Base-by-base conservation (phyloP, 768 basidiomycete genomes). In the Lanmaoa pseudosensibilis region DNA sequence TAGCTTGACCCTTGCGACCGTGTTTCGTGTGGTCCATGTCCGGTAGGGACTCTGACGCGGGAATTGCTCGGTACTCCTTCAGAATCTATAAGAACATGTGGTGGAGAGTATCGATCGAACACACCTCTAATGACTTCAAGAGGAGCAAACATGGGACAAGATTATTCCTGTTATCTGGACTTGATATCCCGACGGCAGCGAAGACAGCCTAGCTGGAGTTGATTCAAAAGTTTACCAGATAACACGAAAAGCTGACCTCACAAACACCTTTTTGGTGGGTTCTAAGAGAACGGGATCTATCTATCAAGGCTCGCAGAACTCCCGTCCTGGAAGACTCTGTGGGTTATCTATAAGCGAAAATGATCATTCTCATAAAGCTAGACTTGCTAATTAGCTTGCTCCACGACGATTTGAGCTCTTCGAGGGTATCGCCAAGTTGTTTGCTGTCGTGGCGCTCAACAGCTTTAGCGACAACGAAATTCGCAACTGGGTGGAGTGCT, bases 391-490 rank as follows among this genome's bases (percentile, higher is more conserved):
- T 85, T 41, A 88, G 65, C 59, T 83, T 92, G 51, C 68, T 72
- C 81, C 89, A 83, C 39, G 77, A 68, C 36, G 70, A 76, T 45
- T 75, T 70, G 34, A 94, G 75, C 65, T 94, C 91, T n/a, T 71
- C 63, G 44, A 86, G 79, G 16, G 83, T 77, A 6, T 73, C 76
- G 1, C 70, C 69, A 34, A 98, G 67, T 57, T 89, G 83, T 5
- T 74, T 72, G 18, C 72, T 75, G n/a, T 80, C 75, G 13, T 86
- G 69, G 45, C 91, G 78, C 48, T 83, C 83, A 27, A 95, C 61
- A 1, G 87, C 90, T 69, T 85, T 88, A 1, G 94, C 88, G 5
- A 94, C 78, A 21, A 98, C 94, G 64, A 94, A 99, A 67, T 98
- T 99, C 13, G 92, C 94, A 2, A 95, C 90, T 3, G 95, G 93